Evolutionary conservation across 176 grass and related monocot genomes (phyloP), one percentile per base, ranked within the genome.

Genomic region (Dactylis glomerata): DNA sequence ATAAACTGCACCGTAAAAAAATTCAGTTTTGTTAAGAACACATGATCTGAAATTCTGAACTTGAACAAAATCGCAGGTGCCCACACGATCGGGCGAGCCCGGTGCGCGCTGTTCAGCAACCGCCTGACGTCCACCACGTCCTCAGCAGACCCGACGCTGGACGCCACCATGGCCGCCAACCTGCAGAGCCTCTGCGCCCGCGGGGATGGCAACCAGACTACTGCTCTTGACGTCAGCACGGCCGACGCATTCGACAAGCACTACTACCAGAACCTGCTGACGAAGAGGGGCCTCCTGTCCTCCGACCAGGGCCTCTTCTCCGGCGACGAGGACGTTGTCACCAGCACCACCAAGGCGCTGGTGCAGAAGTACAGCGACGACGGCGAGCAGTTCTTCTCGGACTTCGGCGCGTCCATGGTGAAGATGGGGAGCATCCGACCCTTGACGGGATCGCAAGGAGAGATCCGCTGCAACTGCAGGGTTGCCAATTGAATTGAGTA

Each of bases 241-340:
- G 54, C 84, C 20, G 72, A 90, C 76, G 52, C 50, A 22, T 98
- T 98, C 51, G 95, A 98, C 85, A 98, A 92, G 76, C 74, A 75
- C 14, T 95, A 98, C 47, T 98, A 87, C 87, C 55, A 87, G 13
- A 98, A 98, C 76, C 81, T 98, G 20, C 67, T 92, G 33, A 73
- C 6, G 15, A 47, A 95, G 17, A 93, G 36, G 51, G 95, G 92
- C 8, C 57, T 98, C 20, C 84, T 98, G 46, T 88, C 95, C 27
- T 98, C 95, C n/a, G 92, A 98, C 52, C 95, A 98, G 83, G 92
- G 92, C 2, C 92, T 98, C 69, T 98, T 86, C 73, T 95, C 92
- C n/a, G 93, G 92, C 33, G 17, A 36, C 20, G 89, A 91, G 40
- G 88, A 92, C 33, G 83, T 87, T 8, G 61, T 87, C 5, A 87